A percentile compares a stretch with the other conserved stretches of the same genome.
These are phyloP conservation scores for Moesziomyces sp. DNA, from an alignment of 1,284 basidiomycete genomes.

Conservation along the genomic window DNA sequence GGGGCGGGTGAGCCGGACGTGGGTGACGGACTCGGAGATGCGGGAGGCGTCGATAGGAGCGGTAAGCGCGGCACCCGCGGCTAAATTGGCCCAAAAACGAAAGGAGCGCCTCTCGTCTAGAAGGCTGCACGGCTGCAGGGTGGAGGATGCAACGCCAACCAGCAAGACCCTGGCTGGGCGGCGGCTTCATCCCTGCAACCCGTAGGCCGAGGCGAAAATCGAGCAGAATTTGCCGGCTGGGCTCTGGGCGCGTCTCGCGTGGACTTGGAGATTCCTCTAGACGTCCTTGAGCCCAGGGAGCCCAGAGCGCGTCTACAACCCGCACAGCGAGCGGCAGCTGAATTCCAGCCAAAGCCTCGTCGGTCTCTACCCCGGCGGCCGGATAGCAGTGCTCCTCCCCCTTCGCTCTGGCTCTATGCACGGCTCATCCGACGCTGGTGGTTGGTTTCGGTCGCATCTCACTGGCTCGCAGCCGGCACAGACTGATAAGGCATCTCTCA, in stretches of 20 bases:
- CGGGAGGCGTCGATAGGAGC: background rate
- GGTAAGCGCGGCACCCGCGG: conserved; percentile 9
- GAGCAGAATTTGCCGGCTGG: background rate
- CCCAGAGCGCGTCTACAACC: conserved; percentile 2
- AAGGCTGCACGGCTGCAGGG: conserved; percentile 3
- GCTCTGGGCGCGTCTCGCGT: no score
- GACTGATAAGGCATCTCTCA: no score
- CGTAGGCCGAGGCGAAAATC: background rate
- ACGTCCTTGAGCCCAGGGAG: background rate
- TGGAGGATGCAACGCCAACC: no score
- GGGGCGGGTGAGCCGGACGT: background rate
- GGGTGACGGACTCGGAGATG: background rate
- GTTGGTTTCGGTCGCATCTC: no score
- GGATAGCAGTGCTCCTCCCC: no score
- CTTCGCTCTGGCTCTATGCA: no score
- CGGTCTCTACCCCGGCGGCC: no score
- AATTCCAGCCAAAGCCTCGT: no score
- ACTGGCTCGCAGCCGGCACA: no score
- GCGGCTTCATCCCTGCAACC: background rate
- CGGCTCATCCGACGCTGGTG: no score
- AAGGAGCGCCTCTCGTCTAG: conserved; percentile 6
- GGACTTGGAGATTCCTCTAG: conserved; percentile 1
- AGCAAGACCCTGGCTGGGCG: conserved; percentile 1
- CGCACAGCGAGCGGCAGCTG: no score
- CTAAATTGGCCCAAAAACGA: background rate